Evolutionary conservation across 257 asterid genomes (phyloP), one percentile per base, ranked within the genome.

Genomic region (Verbascum thapsus): DNA sequence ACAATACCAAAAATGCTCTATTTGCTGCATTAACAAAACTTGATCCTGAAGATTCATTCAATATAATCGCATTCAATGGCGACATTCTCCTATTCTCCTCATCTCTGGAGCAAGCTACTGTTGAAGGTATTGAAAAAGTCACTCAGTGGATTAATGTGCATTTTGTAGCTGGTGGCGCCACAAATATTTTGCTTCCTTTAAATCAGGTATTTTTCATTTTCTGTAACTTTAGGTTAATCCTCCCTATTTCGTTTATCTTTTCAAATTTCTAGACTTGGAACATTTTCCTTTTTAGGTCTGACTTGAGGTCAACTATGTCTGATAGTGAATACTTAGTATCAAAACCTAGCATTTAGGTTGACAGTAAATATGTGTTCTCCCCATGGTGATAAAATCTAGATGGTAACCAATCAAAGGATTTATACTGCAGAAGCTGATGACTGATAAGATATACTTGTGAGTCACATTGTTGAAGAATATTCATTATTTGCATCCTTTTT

Each of bases 161-260:
- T 67, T 84, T 86, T 65, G 73, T 81, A 19, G 83, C 87, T 73
- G 85, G 87, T 72, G 95, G 89, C 2, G 81, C 74, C 67, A 84
- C 91, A 69, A 86, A 81, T 72, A 79, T 86, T 47, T 64, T 75
- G 71, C 77, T 68, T 66, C 91, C 95, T 13, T 62, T 86, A 39
- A 80, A 72, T 72, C 89, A 80, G 91, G 95, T 84, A 53, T 26
- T 7, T 60, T 68, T 10, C 15, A 20, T 68, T 51, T 66, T 68
- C 67, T 58, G 35, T 53, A 55, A 52, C 54, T 69, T 47, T 35
- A 40, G 35, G 59, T 64, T 50, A 58, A 58, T 70, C 55, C 40
- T 64, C 37, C 35, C 50, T 6, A 3, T 55, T 40, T 53, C 43
- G 37, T 62, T 45, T 40, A 15, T 57, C n/a, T 19, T 60, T 41